phyloP scores from a whole-genome alignment of 371 early-diverging fungal species.

The Mortierella sp. region DNA sequence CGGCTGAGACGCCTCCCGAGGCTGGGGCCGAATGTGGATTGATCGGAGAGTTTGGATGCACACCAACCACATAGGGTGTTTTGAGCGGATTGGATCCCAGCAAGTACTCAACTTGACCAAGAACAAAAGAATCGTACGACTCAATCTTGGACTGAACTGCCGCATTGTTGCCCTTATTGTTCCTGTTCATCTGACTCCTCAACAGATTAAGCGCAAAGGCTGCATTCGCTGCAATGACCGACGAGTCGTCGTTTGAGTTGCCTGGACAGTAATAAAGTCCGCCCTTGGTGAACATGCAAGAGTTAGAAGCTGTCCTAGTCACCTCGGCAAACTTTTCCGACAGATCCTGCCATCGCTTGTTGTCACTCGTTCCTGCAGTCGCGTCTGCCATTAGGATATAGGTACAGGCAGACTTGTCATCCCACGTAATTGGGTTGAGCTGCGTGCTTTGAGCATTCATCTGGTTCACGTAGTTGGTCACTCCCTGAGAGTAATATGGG shows the following conservation, averaged over 20 bases:
- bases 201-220: constrained; percentile 41
- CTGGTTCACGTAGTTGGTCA: constrained; percentile 59
- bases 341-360: constrained; percentile 34
- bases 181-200: constrained; percentile 22
- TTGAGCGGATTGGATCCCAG: constrained; percentile 67
- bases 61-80: constrained; percentile 71
- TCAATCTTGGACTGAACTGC: constrained; percentile 26
- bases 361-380: constrained; percentile 19
- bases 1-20: constrained; percentile 62
- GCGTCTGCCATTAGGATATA: constrained; percentile 65
- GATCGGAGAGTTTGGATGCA: constrained; percentile 67
- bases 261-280: constrained; percentile 67
- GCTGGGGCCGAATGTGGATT: constrained; percentile 76
- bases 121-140: constrained; percentile 59
- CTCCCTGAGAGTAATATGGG: constrained; percentile 58
- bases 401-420: constrained; percentile 60
- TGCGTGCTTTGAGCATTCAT: constrained; percentile 18
- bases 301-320: constrained; percentile 26
- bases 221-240: constrained; percentile 58
- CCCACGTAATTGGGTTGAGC: constrained; percentile 37
- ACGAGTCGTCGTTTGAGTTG: constrained; percentile 58
- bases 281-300: constrained; percentile 60
- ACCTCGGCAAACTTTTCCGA: constrained; percentile 53
- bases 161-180: background rate
- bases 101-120: constrained; percentile 62